phyloP scores from a whole-genome alignment of 2,329 filamentous ascomycete genomes.

The Monosporascus sp. region DNA sequence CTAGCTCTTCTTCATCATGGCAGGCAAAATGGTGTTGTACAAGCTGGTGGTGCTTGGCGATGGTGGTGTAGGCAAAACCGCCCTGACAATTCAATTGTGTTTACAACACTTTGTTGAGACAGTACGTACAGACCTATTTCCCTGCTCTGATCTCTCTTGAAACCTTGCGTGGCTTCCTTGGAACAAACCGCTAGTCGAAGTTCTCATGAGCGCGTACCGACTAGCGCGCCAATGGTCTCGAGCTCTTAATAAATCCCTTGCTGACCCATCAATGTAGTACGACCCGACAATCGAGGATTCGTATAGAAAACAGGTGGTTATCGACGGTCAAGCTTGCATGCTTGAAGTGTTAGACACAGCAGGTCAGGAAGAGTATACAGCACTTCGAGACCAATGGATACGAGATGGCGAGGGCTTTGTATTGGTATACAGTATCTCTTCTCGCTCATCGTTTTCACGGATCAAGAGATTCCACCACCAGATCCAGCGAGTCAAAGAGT shows the following conservation, averaged over 20 bases:
- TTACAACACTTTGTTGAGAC: slow-evolving; percentile 98
- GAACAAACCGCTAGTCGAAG: not conserved
- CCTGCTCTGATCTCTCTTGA: not conserved
- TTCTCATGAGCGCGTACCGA: not conserved
- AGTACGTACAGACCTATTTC: slow-evolving; percentile 38
- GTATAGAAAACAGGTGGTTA: slow-evolving; percentile 84
- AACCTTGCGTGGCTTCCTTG: not conserved
- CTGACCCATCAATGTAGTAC: slow-evolving; percentile 48
- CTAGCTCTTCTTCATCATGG: slow-evolving; percentile 51
- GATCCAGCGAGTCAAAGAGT: slow-evolving; percentile 96
- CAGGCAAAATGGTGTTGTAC: slow-evolving; percentile 92
- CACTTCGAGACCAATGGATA: slow-evolving; percentile 96
- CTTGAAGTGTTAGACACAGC: slow-evolving; percentile 95
- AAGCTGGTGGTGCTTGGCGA: slow-evolving; percentile 94
- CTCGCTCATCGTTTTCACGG: slow-evolving; percentile 86
- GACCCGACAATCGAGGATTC: slow-evolving; percentile 86
- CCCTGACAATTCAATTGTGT: slow-evolving; percentile 92
- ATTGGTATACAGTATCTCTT: slow-evolving; percentile 97
- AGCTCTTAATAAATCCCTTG: not conserved
- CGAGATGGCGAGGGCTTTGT: slow-evolving; percentile 96
- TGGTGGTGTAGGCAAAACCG: slow-evolving; percentile 90
- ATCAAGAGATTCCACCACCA: slow-evolving; percentile 96
- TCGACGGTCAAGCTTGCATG: slow-evolving; percentile 94
- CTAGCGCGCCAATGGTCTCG: not conserved
- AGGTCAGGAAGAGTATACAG: slow-evolving; percentile 97